Evolutionary conservation across 1,139 yeast species (phyloP).

Genomic region (Suhomyces bokatorum): DNA sequence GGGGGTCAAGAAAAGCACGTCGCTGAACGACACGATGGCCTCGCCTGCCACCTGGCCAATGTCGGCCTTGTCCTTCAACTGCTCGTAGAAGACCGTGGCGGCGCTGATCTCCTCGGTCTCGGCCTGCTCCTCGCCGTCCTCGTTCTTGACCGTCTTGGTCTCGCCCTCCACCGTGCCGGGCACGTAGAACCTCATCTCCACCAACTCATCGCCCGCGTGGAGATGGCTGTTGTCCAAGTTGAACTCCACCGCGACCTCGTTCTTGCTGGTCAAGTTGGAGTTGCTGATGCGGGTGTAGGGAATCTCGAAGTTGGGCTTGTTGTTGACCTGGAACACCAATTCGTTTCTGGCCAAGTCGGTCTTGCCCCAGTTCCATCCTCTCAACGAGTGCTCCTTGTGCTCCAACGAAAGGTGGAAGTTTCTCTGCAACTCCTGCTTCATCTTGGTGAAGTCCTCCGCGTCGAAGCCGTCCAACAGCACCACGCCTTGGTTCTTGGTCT

Average conservation of each 20-base stretch:
- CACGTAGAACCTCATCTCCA: conserved; percentile 87
- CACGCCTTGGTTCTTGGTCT: conserved; percentile 85
- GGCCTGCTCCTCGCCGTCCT: conserved; percentile 30
- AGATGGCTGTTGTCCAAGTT: conserved; percentile 59
- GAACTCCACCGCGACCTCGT: conserved; percentile 90
- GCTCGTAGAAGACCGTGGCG: conserved; percentile 86
- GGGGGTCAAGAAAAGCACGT: conserved; percentile 90
- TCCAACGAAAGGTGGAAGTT: conserved; percentile 74
- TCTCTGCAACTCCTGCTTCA: conserved; percentile 82
- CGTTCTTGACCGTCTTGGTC: conserved; percentile 37
- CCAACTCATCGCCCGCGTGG: conserved; percentile 90
- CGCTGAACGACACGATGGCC: conserved; percentile 93
- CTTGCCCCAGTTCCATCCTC: conserved; percentile 99
- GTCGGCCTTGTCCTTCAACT: conserved; percentile 90
- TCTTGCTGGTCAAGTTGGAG: conserved; percentile 88
- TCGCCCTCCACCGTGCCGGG: conserved; percentile 72
- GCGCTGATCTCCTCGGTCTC: conserved; percentile 63
- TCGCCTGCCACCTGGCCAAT: conserved; percentile 96
- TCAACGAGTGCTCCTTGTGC: conserved; percentile 81
- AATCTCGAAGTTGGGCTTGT: conserved; percentile 87
- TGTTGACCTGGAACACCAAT: conserved; percentile 79
- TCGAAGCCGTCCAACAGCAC: conserved; percentile 91
- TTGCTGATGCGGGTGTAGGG: conserved; percentile 81
- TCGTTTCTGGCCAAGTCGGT: conserved; percentile 92
- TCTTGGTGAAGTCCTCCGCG: conserved; percentile 70